phyloP scores from a whole-genome alignment of 352 stramenopile species.

The Globisporangium nodosum region DNA sequence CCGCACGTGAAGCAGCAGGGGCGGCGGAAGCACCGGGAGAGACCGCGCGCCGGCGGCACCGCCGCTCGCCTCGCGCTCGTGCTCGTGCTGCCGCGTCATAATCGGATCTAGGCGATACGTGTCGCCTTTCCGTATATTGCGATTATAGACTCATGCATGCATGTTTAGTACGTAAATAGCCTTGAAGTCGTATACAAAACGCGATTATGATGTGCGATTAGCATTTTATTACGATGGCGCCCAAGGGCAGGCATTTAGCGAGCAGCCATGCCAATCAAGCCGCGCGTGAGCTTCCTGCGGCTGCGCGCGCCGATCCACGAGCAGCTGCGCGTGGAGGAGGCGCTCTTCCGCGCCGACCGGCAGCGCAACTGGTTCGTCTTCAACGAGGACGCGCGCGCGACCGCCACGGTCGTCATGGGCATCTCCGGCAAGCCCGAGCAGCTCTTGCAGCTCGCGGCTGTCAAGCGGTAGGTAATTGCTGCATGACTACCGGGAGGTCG shows the following conservation, averaged over 20 bases:
- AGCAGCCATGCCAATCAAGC: conserved; percentile 21
- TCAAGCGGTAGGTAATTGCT: conserved; percentile 48
- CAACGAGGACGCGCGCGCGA: conserved; percentile 52
- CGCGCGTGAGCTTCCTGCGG: conserved; percentile 63
- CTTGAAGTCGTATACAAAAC: too few relatives aligned
- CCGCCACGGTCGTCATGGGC: conserved; percentile 91
- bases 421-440: conserved; percentile 93
- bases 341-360: conserved; percentile 87
- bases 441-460: conserved; percentile 80
- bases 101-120: background rate
- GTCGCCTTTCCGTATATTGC: too few relatives aligned
- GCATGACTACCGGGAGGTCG: background rate
- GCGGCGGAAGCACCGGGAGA: too few relatives aligned
- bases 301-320: conserved; percentile 67
- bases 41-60: background rate
- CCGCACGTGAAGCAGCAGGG: background rate
- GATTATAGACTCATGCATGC: too few relatives aligned
- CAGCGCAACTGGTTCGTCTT: conserved; percentile 80
- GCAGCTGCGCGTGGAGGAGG: conserved; percentile 91
- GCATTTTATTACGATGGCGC: too few relatives aligned
- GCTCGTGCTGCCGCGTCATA: conserved; percentile 13
- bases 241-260: too few relatives aligned
- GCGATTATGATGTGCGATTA: too few relatives aligned
- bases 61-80: background rate
- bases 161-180: too few relatives aligned